These are phyloP conservation scores for Zygotorulaspora sp. DNA, from an alignment of 805 yeast genomes.

Conservation along the genomic window DNA sequence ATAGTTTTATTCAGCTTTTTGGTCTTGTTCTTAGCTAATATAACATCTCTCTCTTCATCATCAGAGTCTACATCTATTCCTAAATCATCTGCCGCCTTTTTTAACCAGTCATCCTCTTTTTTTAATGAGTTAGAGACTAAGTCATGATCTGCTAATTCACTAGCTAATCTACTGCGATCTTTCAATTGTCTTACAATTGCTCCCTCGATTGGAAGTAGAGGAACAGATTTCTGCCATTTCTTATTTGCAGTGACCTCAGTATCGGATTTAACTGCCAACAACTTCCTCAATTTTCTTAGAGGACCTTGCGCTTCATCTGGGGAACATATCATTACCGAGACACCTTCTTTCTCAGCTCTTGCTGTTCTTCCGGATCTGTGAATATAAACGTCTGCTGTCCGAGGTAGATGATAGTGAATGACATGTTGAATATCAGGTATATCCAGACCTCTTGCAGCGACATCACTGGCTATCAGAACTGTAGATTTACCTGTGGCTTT, in stretches of 20 bases:
- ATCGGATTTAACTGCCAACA: conserved; percentile 38
- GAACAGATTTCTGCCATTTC: conserved; percentile 52
- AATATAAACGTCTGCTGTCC: conserved; percentile 89
- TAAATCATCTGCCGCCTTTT: conserved; percentile 87
- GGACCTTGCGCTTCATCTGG: conserved; percentile 94
- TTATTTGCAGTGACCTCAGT: conserved; percentile 30
- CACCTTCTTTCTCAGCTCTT: conserved; percentile 89
- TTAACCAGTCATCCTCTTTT: conserved; percentile 76
- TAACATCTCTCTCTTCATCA: conserved; percentile 48
- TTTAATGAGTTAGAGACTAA: conserved; percentile 53
- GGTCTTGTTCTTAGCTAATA: conserved; percentile 57
- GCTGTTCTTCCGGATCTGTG: conserved; percentile 99
- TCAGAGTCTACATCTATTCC: conserved; percentile 72
- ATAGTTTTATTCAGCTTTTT: conserved; percentile 51
- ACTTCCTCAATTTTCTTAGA: conserved; percentile 62
- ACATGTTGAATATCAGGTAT: conserved; percentile 89
- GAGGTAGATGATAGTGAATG: conserved; percentile 90
- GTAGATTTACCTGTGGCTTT: conserved; percentile 46
- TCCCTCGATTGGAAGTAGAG: conserved; percentile 69
- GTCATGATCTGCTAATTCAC: conserved; percentile 69
- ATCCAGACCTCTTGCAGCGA: conserved; percentile 97
- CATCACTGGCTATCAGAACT: conserved; percentile 89
- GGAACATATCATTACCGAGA: conserved; percentile 87
- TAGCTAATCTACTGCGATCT: conserved; percentile 63
- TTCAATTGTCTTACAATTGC: conserved; percentile 67